Percentiles rank a stretch among this genome's conserved stretches.
phyloP scores from a whole-genome alignment of 805 yeast species.

The Schwanniomyces pseudopolymorphus region DNA sequence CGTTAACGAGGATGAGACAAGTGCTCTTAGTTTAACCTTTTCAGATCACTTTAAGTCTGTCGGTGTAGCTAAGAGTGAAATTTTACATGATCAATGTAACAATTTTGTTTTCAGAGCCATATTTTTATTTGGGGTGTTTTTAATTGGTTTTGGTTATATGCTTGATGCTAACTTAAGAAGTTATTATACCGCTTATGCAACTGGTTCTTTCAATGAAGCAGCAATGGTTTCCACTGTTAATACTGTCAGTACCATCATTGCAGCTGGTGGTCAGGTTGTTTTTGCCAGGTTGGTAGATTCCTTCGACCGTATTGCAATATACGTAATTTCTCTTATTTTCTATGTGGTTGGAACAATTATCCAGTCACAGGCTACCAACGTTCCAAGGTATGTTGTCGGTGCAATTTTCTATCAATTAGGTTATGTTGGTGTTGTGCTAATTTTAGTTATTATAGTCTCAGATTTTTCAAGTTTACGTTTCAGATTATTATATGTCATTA shows the following conservation, averaged over 20 bases:
- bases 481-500: slow-evolving; percentile 15
- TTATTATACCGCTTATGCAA: slow-evolving; percentile 22
- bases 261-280: slow-evolving; percentile 29
- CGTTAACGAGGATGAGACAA: not conserved
- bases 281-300: slow-evolving; percentile 28
- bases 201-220: slow-evolving; percentile 21
- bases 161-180: slow-evolving; percentile 23
- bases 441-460: slow-evolving; percentile 14
- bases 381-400: slow-evolving; percentile 28
- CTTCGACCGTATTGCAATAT: slow-evolving; percentile 26
- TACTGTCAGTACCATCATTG: slow-evolving; percentile 26
- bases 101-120: not conserved
- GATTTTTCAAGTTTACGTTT: slow-evolving; percentile 17
- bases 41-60: not conserved
- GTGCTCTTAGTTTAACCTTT: not conserved
- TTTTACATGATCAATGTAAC: slow-evolving; percentile 3
- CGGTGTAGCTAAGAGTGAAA: slow-evolving; percentile 4
- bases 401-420: slow-evolving; percentile 24
- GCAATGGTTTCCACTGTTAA: slow-evolving; percentile 24
- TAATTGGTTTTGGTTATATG: slow-evolving; percentile 25
- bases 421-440: slow-evolving; percentile 13
- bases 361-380: slow-evolving; percentile 27
- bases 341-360: slow-evolving; percentile 28
- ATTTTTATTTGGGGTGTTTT: slow-evolving; percentile 10
- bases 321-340: slow-evolving; percentile 19